Base-by-base conservation (phyloP, 129 eudicot genomes). In the Scalesia atractyloides region DNA sequence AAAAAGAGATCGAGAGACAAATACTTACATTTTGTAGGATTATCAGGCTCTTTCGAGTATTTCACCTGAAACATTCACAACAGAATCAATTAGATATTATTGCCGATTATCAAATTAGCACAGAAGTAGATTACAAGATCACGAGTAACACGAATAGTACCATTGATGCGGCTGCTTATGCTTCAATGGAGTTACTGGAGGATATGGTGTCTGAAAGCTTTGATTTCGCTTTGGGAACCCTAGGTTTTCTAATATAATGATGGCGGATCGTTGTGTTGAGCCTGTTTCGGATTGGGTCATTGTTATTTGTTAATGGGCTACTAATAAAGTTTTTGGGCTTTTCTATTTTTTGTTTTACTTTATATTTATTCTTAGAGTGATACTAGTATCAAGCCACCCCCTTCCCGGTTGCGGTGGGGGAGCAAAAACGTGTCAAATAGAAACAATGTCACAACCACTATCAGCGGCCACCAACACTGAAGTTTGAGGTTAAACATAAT, bases 31-130 rank as follows among this genome's bases (percentile, higher is more conserved):
- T 82, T 82, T 30, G 86, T 82, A 14, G 78, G 75, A 48, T 82
- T 82, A 14, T 69, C 83, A 47, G 88, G 84, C 76, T 84, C 88
- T 49, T 65, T 76, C 11, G 88, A 84, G 58, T 84, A 84, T 79
- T 84, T 84, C 64, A 84, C 88, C 88, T 83, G 72, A 43, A 75
- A 60, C 14, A 43, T 6, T 5, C 5, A 56, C 34, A 59, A 20
- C 17, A 51, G 36, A 65, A 50, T 64, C 34, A 65, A 0, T n/a
- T 37, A 70, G 37, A 53, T 3, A 3, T 36, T 17, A 24, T 9
- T 14, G 20, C 1, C 3, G 34, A 18, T 70, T 11, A 26, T 4
- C 71, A 16, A 2, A 43, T 66, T 12, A 36, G 20, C 14, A 9
- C 14, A 64, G 7, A 15, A 8, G 36, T 15, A 66, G 8, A 17